Percentiles rank a stretch among this genome's conserved stretches.
Conservation (phyloP, 106 monocot genomes). For the Dendrobium chrysotoxum region DNA sequence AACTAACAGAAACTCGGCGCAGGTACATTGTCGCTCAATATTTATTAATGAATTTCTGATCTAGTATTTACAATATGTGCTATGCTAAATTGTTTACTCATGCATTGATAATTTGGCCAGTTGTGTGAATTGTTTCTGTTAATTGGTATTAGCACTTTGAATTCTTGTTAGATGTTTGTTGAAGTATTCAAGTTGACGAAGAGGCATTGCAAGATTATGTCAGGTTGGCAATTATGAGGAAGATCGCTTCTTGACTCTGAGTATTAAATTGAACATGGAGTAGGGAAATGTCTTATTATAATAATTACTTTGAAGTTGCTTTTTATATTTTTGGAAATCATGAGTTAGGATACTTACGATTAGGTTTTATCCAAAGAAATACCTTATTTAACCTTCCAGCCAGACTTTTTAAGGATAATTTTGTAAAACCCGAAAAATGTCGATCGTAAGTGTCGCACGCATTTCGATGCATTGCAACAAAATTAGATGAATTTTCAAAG, state of each 20-base stretch:
- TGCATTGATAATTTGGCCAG: not conserved
- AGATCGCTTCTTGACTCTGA: not conserved
- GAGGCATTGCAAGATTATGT: not conserved
- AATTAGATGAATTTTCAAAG: too few relatives aligned
- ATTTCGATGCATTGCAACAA: too few relatives aligned
- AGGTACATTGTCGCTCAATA: conserved; percentile 18
- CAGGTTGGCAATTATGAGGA: not conserved
- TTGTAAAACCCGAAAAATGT: too few relatives aligned
- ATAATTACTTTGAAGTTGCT: too few relatives aligned
- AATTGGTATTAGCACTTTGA: not conserved
- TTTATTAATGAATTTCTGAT: not conserved
- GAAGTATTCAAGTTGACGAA: not conserved
- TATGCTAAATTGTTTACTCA: not conserved
- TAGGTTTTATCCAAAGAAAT: too few relatives aligned
- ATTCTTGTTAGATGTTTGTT: not conserved
- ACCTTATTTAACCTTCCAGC: too few relatives aligned
- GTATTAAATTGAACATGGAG: too few relatives aligned
- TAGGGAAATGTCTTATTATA: too few relatives aligned
- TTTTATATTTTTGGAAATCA: too few relatives aligned
- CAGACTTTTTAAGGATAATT: too few relatives aligned
- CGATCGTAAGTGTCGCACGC: too few relatives aligned
- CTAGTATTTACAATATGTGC: not conserved
- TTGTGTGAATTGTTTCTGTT: not conserved
- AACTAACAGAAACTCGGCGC: conserved; percentile 39
- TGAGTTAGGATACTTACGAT: too few relatives aligned